Evolutionary conservation across 2,329 filamentous ascomycete genomes (phyloP).

Genomic region (Chlorencoelia australis): DNA sequence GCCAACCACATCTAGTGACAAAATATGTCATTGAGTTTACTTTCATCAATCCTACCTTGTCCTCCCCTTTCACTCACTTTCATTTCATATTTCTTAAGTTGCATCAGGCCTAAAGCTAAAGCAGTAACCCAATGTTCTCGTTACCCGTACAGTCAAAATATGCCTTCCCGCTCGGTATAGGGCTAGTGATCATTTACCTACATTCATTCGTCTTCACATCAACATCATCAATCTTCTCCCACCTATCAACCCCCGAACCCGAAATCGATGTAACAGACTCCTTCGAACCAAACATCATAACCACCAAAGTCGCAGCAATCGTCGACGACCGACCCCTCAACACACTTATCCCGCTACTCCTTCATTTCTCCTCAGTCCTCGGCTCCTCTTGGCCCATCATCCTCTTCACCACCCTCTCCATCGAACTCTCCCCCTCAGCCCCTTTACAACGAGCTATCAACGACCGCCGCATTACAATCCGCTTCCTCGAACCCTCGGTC

Average conservation of each 20-base stretch:
- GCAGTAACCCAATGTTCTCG: too few species aligned
- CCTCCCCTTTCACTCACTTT: too few species aligned
- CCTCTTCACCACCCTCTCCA: conserved; percentile 35
- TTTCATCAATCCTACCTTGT: too few species aligned
- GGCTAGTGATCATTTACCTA: too few species aligned
- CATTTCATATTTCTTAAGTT: too few species aligned
- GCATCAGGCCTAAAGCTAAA: too few species aligned
- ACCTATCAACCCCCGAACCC: neutral
- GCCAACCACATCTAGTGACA: too few species aligned
- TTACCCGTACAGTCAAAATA: too few species aligned
- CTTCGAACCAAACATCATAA: conserved; percentile 26
- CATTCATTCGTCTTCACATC: too few species aligned
- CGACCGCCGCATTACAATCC: conserved; percentile 1
- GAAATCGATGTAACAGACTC: neutral
- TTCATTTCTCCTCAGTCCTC: conserved; percentile 45
- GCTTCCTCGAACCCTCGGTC: conserved; percentile 33
- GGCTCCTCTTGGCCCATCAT: conserved; percentile 46
- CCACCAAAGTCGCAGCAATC: conserved; percentile 44
- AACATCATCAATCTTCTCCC: too few species aligned
- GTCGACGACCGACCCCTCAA: conserved; percentile 42
- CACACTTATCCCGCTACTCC: conserved; percentile 40
- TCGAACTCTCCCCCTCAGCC: conserved; percentile 32
- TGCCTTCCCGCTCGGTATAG: too few species aligned
- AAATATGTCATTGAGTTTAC: too few species aligned
- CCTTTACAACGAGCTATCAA: conserved; percentile 27